Conservation (phyloP, 495 filamentous ascomycete species). For the Penicillium pancosmium region DNA sequence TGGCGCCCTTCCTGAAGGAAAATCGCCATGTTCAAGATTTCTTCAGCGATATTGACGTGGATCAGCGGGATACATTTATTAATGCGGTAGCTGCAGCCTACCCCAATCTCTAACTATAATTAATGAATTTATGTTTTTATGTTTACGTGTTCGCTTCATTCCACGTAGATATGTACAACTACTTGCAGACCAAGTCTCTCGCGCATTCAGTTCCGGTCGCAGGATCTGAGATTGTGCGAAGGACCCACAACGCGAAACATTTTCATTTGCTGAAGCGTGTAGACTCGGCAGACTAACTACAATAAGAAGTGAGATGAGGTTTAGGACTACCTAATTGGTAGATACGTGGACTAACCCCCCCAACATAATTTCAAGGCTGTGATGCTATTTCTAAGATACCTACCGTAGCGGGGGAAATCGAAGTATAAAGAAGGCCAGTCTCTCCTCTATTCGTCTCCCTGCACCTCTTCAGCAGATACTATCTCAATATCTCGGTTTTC, state of each 20-base stretch:
- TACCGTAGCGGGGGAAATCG: not conserved
- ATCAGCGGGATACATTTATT: constrained; percentile 21
- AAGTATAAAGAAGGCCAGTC: not conserved
- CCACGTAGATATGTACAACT: too few species aligned
- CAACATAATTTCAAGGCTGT: too few species aligned
- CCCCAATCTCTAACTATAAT: constrained; percentile 9
- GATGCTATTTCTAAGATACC: not conserved
- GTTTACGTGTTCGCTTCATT: too few species aligned
- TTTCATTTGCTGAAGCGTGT: not conserved
- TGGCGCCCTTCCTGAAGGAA: constrained; percentile 15
- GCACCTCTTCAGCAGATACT: not conserved
- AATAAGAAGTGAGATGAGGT: too few species aligned
- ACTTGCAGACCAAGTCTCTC: too few species aligned
- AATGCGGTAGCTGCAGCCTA: constrained; percentile 12
- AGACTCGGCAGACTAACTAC: not conserved
- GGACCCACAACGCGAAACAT: not conserved
- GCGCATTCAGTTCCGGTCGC: too few species aligned
- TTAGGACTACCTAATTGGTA: too few species aligned
- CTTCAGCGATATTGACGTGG: constrained; percentile 17
- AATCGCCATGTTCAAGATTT: constrained; percentile 19
- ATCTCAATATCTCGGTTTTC: not conserved
- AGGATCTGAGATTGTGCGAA: too few species aligned
- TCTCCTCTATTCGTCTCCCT: not conserved
- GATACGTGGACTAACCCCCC: too few species aligned
- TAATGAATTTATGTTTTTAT: constrained; percentile 7